Evolutionary conservation across 495 filamentous ascomycete species (phyloP).

Genomic region (Trichocladium antarcticum): DNA sequence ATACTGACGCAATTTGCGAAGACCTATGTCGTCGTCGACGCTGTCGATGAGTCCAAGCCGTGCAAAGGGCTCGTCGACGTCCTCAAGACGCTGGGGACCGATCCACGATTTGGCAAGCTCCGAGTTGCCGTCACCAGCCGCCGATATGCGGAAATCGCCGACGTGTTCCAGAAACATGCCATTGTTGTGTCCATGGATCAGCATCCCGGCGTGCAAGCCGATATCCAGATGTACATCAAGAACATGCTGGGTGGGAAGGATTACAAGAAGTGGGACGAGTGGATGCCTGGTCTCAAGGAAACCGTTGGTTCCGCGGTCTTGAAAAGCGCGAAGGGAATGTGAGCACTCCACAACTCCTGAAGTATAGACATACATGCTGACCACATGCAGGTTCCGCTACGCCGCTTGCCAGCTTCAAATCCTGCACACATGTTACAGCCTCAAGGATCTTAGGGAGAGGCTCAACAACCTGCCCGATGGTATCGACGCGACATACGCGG

Average conservation of each 20-base stretch:
- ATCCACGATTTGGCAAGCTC: conserved; percentile 26
- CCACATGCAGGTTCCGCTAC: conserved; percentile 26
- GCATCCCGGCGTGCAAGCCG: conserved; percentile 25
- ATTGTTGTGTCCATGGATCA: conserved; percentile 26
- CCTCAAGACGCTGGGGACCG: conserved; percentile 18
- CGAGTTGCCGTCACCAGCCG: conserved; percentile 34
- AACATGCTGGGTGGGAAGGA: conserved; percentile 8
- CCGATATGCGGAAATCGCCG: conserved; percentile 30
- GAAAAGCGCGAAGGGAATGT: conserved; percentile 31
- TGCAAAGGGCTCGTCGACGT: conserved; percentile 12
- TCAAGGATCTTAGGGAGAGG: conserved; percentile 15
- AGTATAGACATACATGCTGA: conserved; percentile 1
- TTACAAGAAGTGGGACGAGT: conserved; percentile 22
- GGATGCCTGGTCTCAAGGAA: conserved; percentile 12
- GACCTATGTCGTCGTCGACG: conserved; percentile 27
- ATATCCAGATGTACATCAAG: conserved; percentile 27
- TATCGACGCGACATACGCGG: conserved; percentile 33
- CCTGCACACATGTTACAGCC: conserved; percentile 16
- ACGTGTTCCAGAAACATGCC: conserved; percentile 1
- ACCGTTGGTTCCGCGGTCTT: conserved; percentile 20
- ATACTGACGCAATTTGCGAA: not conserved
- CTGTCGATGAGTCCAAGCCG: conserved; percentile 25
- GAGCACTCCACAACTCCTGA: not conserved
- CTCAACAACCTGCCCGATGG: conserved; percentile 27
- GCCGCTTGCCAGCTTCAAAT: conserved; percentile 36